These are phyloP conservation scores for Mortierella sp. DNA, from an alignment of 371 early-diverging fungal genomes.

Conservation along the genomic window DNA sequence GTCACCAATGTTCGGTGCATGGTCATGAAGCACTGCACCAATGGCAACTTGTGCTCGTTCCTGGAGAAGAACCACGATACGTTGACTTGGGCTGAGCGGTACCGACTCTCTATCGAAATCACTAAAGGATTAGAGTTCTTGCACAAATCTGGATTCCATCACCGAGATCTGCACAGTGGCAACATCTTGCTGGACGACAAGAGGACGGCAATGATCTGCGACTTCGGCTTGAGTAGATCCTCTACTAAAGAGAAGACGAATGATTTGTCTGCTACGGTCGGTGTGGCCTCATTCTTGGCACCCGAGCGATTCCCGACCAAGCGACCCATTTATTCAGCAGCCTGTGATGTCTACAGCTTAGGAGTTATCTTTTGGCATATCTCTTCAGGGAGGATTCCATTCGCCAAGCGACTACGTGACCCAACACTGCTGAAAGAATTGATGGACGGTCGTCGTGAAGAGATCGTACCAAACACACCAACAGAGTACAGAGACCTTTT, in stretches of 20 bases:
- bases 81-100: slow-evolving; percentile 43
- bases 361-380: slow-evolving; percentile 55
- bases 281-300: slow-evolving; percentile 50
- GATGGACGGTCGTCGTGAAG: slow-evolving; percentile 38
- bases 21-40: slow-evolving; percentile 51
- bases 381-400: slow-evolving; percentile 47
- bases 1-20: slow-evolving; percentile 35
- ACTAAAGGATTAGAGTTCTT: slow-evolving; percentile 52
- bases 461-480: slow-evolving; percentile 37
- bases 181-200: slow-evolving; percentile 52
- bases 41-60: slow-evolving; percentile 39
- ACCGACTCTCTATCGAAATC: slow-evolving; percentile 50
- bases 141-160: slow-evolving; percentile 53
- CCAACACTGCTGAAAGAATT: slow-evolving; percentile 27
- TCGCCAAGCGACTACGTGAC: slow-evolving; percentile 32
- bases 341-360: slow-evolving; percentile 51
- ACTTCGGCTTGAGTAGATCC: slow-evolving; percentile 48
- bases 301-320: slow-evolving; percentile 42
- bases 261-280: slow-evolving; percentile 32
- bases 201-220: slow-evolving; percentile 50
- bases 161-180: slow-evolving; percentile 52
- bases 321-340: slow-evolving; percentile 47
- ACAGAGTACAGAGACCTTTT: slow-evolving; percentile 30
- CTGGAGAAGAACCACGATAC: slow-evolving; percentile 36
- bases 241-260: slow-evolving; percentile 26